Evolutionary conservation across 176 grass and related monocot species (phyloP), one percentile per base, ranked within the genome.

Genomic region (Eremochloa ophiuroides): DNA sequence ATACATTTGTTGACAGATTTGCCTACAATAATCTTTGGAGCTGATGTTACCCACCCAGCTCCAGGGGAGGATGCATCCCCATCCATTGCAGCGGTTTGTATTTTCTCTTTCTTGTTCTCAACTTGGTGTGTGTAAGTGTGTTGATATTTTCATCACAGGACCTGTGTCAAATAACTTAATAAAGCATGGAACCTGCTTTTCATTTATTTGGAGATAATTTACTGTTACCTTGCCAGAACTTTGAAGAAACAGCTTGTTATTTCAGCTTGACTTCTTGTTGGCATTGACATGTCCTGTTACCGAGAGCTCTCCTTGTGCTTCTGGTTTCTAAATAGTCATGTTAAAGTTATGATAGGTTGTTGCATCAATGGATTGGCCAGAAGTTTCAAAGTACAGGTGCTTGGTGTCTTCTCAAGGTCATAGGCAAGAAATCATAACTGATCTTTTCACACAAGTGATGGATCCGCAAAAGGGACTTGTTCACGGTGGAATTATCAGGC

Each of bases 281-380:
- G 8, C 18, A 67, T 67, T 38, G 64, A 1, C 33, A 66, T 66
- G 17, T 66, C 64, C 31, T 66, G 31, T 38, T 17, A 25, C 26
- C 10, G 14, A 48, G 44, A 29, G 26, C 0, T 47, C 44, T 7
- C 39, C 16, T 2, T 27, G 41, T 39, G 22, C 14, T 79, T 47
- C 34, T 79, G 18, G 1, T 47, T 73, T 25, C 7, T 38, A 65
- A 61, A 8, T 46, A 47, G 9, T 66, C 25, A 48, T 47, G 8
- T 44, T 64, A 9, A 46, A 78, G 5, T 66, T 20, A 20, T 71
- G 2, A 22, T 50, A 98, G 95, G 90, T 98, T 63, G 90, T 98
- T 74, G 95, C 88, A 46, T 95, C 92, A 1, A 94, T 93, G 74
- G 92, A 95, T 89, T 95, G 95, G 95, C 92, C 92, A n/a, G 66